These are phyloP conservation scores for Allium cepa DNA, from an alignment of 106 monocot species.

Conservation along the genomic window DNA sequence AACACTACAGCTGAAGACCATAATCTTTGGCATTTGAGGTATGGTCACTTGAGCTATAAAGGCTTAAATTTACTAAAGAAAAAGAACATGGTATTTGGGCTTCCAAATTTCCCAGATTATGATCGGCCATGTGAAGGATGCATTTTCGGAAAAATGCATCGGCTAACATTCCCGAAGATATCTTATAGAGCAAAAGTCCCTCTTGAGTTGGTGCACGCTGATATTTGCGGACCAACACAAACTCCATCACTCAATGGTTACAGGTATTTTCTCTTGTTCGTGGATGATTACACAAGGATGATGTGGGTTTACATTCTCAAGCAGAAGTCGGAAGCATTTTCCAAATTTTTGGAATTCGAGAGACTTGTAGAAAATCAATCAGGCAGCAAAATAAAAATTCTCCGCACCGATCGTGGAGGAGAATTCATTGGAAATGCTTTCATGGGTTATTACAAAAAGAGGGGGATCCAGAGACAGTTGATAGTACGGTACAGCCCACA, in stretches of 20 bases:
- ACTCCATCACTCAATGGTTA: slow-evolving; percentile 4
- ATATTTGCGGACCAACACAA: slow-evolving; percentile 1
- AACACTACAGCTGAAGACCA: no score
- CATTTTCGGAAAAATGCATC: slow-evolving; percentile 3
- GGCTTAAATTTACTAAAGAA: background rate
- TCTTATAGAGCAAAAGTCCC: background rate
- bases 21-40: slow-evolving; percentile 9
- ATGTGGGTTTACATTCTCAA: background rate
- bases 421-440: background rate
- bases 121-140: slow-evolving; percentile 8
- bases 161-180: background rate
- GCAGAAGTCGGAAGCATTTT: slow-evolving; percentile 8
- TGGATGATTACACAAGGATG: slow-evolving; percentile 5
- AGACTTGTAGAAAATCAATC: background rate
- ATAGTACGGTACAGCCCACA: background rate
- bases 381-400: background rate
- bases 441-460: background rate
- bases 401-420: background rate
- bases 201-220: slow-evolving; percentile 1
- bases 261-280: background rate
- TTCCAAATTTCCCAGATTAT: background rate
- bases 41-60: slow-evolving; percentile 4
- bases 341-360: background rate
- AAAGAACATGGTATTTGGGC: slow-evolving; percentile 5
- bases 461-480: background rate